phyloP scores from a whole-genome alignment of 495 filamentous ascomycete species.

The Bombardia bombarda region DNA sequence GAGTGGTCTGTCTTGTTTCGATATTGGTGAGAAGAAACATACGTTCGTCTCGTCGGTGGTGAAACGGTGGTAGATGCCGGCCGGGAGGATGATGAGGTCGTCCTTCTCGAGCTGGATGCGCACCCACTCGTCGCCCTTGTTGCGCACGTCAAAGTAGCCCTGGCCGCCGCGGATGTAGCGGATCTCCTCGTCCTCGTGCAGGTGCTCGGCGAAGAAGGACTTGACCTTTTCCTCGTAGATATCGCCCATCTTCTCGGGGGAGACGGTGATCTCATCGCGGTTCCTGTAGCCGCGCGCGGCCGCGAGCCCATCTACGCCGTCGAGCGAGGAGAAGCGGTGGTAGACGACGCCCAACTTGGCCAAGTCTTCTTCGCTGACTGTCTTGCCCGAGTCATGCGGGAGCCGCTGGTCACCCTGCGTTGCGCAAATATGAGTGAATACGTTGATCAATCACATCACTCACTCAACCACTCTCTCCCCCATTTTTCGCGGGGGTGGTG shows the following conservation, averaged over 20 bases:
- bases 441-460: not conserved
- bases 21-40: constrained; percentile 27
- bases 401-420: constrained; percentile 83
- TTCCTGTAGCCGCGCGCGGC: constrained; percentile 78
- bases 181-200: constrained; percentile 99
- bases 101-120: constrained; percentile 68
- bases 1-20: not conserved
- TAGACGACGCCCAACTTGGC: constrained; percentile 70
- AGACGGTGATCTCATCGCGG: constrained; percentile 87
- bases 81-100: constrained; percentile 76
- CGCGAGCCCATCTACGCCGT: constrained; percentile 65
- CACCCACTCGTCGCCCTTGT: constrained; percentile 68
- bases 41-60: constrained; percentile 90
- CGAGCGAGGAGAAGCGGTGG: constrained; percentile 55
- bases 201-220: constrained; percentile 87
- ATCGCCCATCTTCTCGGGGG: constrained; percentile 76
- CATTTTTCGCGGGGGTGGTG: not conserved
- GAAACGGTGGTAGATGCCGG: constrained; percentile 97
- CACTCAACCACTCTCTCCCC: not conserved
- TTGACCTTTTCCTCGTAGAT: constrained; percentile 86
- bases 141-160: constrained; percentile 91
- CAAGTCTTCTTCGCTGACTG: constrained; percentile 54
- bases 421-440: not conserved
- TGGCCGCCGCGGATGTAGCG: constrained; percentile 86
- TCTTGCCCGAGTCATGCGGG: constrained; percentile 74